Percentiles rank a stretch among this genome's conserved stretches.
Conservation (phyloP, 2,329 filamentous ascomycete genomes). For the Chaetoscypha palmicola region DNA sequence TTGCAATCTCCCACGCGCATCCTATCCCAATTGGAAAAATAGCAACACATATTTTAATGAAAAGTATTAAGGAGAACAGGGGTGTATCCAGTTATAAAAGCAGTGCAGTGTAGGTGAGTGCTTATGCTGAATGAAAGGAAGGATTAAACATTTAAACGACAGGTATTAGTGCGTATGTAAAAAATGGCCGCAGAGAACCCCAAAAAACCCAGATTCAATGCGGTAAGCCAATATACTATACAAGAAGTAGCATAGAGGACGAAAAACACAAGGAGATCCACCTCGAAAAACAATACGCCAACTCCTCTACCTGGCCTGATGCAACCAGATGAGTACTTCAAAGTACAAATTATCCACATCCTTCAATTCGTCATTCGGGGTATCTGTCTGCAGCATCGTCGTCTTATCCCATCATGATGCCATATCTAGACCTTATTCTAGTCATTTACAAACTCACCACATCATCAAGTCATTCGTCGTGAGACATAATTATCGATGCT, state of each 20-base stretch:
- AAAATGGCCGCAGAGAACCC: too few species aligned
- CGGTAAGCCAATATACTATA: constrained; percentile 21
- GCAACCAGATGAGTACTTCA: constrained; percentile 17
- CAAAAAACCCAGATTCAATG: constrained; percentile 5
- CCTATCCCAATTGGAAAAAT: too few species aligned
- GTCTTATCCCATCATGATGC: constrained; percentile 8
- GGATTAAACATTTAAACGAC: constrained; percentile 5
- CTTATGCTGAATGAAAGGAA: too few species aligned
- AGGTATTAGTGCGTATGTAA: constrained; percentile 11
- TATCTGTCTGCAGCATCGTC: background rate
- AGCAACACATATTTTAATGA: too few species aligned
- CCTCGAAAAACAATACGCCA: constrained; percentile 19
- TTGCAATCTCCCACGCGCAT: too few species aligned
- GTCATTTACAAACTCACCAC: constrained; percentile 17
- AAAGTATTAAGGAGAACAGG: too few species aligned
- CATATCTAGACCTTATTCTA: constrained; percentile 9
- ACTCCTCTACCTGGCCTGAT: constrained; percentile 25
- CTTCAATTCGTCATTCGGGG: constrained; percentile 5
- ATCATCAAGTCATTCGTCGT: constrained; percentile 16
- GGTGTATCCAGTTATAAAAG: too few species aligned
- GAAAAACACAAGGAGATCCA: constrained; percentile 15
- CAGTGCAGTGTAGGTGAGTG: too few species aligned
- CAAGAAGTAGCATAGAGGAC: constrained; percentile 18
- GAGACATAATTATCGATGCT: constrained; percentile 13
- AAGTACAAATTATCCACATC: constrained; percentile 18